Evolutionary conservation across 2,329 filamentous ascomycete genomes (phyloP), one percentile per base, ranked within the genome.

Genomic region (Pseudocercospora eumusae): DNA sequence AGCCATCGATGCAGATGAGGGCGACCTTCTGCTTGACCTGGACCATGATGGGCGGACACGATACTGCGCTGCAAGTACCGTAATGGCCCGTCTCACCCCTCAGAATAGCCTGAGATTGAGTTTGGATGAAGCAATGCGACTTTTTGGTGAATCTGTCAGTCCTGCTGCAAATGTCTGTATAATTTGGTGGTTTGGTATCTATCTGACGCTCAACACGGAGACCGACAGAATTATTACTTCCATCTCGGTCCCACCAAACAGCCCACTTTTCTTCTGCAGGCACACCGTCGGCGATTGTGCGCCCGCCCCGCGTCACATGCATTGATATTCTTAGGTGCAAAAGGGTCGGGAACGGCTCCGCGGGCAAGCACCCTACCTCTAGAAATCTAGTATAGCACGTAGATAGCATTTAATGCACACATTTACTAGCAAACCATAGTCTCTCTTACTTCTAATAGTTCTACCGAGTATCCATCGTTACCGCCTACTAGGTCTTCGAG

Each of bases 1-100:
- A 99, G 75, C 95, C 95, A 82, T 99, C 95, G 83, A 99, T 99
- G 80, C 98, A 95, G 85, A 99, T 89, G 72, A 91, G 81, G 67
- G 86, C 87, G 67, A 84, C 83, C 78, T 89, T 90, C 66, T 90
- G 86, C 74, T 89, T 84, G 75, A 88, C 85, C 73, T 86, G 80
- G 66, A 82, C 82, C 87, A 90, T 89, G 60, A 62, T 71, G 68
- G 65, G 28, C 36, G 28, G 42, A 47, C 5, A 40, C 36, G 36
- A 40, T 18, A 40, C 36, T 18, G 36, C 8, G 36, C 21, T 47
- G 44, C 11, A 23, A 25, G 25, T 52, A 52, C 21, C 47, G 47
- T 52, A 25, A 28, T 52, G 23, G 47, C 20, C 47, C 11, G 21
- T 13, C 47, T 52, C 31, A 52, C 47, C 47, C 47, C 47, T 52